Evolutionary conservation across 1,284 basidiomycete genomes (phyloP), one percentile per base, ranked within the genome.

Genomic region (Dichomitus squalens): DNA sequence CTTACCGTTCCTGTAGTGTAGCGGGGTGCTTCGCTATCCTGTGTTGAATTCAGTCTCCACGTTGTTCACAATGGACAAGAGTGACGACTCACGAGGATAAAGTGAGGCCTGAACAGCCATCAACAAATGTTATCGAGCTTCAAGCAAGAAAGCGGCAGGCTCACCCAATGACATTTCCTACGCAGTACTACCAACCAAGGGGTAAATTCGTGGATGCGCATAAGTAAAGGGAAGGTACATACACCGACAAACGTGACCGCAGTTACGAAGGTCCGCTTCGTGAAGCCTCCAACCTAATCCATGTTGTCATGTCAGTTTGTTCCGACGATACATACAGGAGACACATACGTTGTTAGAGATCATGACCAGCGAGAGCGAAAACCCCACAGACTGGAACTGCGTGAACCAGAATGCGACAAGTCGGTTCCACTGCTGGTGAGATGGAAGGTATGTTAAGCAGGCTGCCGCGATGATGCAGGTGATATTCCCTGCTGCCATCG

Each of bases 401-500:
- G 70, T 73, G 58, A 72, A 73, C 70, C 71, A 72, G 52, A 69
- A 73, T 4, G 70, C 71, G 12, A 72, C 66, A 11, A 73, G 64
- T 1, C 72, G 66, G 52, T 68, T 70, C 71, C 72, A 72, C 55
- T 67, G 67, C 55, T 72, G 63, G 31, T 70, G 65, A 1, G 60
- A 51, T 3, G 71, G 71, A 3, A 67, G 66, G 49, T 71, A 72
- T 0, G 70, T 70, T 52, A 73, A 49, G 16, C 64, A 68, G 7
- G 69, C 70, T 3, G 69, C 68, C 0, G 70, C 67, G 23, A 71
- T 64, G 41, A 72, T 71, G 55, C 70, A 72, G 1, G 66, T 63
- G 8, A 68, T 61, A 49, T 73, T 73, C 14, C 70, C 68, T 1
- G 66, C 59, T n/a, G 60, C 56, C 63, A 62, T 62, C 1, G 60